Conservation (phyloP, 768 basidiomycete genomes). For the Sarcomyxa edulis region DNA sequence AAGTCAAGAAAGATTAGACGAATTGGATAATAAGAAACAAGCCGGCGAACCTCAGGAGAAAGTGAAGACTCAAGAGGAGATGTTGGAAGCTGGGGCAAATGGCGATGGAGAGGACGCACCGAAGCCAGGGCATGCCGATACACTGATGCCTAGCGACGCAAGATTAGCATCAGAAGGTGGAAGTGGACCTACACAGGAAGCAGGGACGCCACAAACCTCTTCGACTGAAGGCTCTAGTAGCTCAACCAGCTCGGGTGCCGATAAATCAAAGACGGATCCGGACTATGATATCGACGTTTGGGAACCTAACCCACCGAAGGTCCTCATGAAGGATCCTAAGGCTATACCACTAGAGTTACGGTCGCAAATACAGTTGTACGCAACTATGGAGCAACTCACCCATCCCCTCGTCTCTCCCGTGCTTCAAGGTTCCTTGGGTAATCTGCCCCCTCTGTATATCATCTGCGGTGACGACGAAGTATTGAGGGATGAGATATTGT, state of each 20-base stretch:
- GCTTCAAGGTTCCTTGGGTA: conserved; percentile 66
- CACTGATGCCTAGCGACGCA: too few species aligned
- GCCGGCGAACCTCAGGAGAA: conserved; percentile 10
- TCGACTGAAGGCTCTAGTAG: conserved; percentile 2
- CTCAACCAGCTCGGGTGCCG: too few species aligned
- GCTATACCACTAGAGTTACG: conserved; percentile 40
- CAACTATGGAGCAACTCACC: conserved; percentile 63
- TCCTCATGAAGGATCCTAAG: conserved; percentile 44
- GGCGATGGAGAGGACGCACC: not conserved
- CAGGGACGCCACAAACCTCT: not conserved
- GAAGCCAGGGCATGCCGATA: not conserved
- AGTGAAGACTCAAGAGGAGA: conserved; percentile 25
- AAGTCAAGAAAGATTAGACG: conserved; percentile 11
- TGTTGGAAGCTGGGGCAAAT: conserved; percentile 22
- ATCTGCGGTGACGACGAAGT: conserved; percentile 71
- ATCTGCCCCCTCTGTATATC: conserved; percentile 72
- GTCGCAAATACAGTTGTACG: conserved; percentile 75
- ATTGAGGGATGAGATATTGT: conserved; percentile 73
- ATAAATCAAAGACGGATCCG: too few species aligned
- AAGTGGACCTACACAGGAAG: not conserved
- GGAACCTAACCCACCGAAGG: conserved; percentile 54
- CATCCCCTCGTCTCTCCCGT: conserved; percentile 74
- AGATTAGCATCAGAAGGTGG: not conserved
- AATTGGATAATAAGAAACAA: conserved; percentile 21
- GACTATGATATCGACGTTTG: conserved; percentile 29